Conservation (phyloP, 2,329 filamentous ascomycete genomes). For the Aurifilum marmelostoma region DNA sequence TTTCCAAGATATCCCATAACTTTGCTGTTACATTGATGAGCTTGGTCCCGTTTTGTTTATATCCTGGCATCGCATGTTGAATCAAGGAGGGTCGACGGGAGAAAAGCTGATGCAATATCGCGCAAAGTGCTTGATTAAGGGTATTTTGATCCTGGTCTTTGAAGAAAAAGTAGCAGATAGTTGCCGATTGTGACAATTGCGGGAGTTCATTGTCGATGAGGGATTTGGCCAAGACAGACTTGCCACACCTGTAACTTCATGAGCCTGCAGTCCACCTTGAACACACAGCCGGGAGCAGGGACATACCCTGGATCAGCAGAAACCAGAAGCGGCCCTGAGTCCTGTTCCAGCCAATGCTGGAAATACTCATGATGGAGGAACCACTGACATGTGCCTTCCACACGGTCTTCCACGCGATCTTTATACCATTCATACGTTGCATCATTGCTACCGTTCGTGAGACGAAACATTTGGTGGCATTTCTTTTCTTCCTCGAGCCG, state of each 20-base stretch:
- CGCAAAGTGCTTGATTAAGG: not conserved
- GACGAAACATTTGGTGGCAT: not conserved
- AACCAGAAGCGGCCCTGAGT: not conserved
- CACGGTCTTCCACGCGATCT: not conserved
- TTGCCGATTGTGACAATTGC: not conserved
- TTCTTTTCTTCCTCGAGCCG: not conserved
- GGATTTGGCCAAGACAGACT: not conserved
- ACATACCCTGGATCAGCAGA: not conserved
- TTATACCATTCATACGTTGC: not conserved
- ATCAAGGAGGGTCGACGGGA: not conserved
- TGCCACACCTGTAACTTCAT: no score
- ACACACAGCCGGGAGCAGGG: no score
- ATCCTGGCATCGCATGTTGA: not conserved
- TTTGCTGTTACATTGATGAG: not conserved
- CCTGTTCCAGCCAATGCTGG: not conserved
- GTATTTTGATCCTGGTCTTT: not conserved
- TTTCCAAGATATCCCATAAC: not conserved
- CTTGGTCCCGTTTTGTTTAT: not conserved
- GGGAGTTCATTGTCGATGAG: not conserved
- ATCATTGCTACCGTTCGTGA: not conserved
- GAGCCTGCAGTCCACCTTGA: no score
- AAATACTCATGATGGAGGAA: not conserved
- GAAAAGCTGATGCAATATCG: not conserved
- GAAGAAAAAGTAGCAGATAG: constrained; percentile 1
- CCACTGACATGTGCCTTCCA: not conserved